These are phyloP conservation scores for Coemansia sp. DNA, from an alignment of 192 early-diverging fungal genomes.

Conservation along the genomic window DNA sequence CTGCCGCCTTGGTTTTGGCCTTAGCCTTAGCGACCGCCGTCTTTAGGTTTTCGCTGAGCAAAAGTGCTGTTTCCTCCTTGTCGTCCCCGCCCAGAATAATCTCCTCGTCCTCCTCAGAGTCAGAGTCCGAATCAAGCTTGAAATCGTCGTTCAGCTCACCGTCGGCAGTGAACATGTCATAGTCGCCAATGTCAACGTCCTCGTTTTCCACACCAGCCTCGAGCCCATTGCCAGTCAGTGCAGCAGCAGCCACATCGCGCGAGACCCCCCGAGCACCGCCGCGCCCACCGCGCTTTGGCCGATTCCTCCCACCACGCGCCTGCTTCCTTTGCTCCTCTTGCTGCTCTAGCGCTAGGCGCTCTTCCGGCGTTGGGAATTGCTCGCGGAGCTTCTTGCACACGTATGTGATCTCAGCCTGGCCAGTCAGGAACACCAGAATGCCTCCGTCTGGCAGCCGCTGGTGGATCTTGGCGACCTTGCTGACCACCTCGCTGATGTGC, in stretches of 20 bases:
- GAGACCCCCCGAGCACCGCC: background rate
- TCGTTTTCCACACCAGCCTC: constrained; percentile 58
- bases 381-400: constrained; percentile 76
- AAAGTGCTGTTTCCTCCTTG: constrained; percentile 64
- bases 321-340: constrained; percentile 19
- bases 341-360: constrained; percentile 38
- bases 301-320: background rate
- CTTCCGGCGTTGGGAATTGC: constrained; percentile 65
- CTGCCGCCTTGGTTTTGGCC: background rate
- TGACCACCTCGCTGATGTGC: constrained; percentile 85
- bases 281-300: background rate
- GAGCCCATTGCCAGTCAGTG: constrained; percentile 45
- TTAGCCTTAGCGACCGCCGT: constrained; percentile 14
- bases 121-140: constrained; percentile 57
- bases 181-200: constrained; percentile 58
- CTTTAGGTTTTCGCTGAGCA: constrained; percentile 55
- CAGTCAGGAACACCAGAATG: constrained; percentile 94
- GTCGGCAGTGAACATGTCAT: constrained; percentile 21
- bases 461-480: constrained; percentile 96
- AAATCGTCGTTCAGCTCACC: constrained; percentile 62
- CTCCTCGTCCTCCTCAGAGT: constrained; percentile 66
- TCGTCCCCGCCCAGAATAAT: constrained; percentile 63
- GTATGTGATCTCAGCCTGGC: constrained; percentile 89
- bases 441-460: constrained; percentile 88
- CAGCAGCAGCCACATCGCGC: background rate